These are phyloP conservation scores for Nigrograna mackinnonii DNA, from an alignment of 2,329 filamentous ascomycete species.

Conservation along the genomic window DNA sequence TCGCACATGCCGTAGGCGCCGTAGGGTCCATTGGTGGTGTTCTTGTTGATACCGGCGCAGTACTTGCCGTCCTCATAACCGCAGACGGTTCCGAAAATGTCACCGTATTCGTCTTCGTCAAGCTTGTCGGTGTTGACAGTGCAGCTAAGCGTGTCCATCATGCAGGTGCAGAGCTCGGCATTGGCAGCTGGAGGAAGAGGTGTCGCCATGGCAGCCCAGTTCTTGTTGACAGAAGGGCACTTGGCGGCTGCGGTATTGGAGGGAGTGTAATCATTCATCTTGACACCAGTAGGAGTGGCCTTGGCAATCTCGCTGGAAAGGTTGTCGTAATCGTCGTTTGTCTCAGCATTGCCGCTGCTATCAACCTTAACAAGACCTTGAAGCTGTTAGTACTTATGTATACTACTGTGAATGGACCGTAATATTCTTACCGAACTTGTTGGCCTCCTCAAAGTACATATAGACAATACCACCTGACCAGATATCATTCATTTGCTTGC, in stretches of 20 bases:
- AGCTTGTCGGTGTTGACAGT: constrained; percentile 61
- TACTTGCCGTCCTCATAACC: constrained; percentile 54
- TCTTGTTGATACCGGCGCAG: constrained; percentile 71
- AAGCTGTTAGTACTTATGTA: constrained; percentile 10
- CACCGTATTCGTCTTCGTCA: constrained; percentile 61
- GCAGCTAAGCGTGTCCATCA: constrained; percentile 75
- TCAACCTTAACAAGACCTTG: constrained; percentile 68
- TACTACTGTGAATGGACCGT: not conserved
- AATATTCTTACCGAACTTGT: constrained; percentile 74
- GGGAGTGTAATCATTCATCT: constrained; percentile 71
- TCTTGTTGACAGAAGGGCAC: constrained; percentile 68
- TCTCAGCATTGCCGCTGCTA: constrained; percentile 60
- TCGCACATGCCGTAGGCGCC: constrained; percentile 81
- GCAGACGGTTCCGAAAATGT: constrained; percentile 77
- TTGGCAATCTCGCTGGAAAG: constrained; percentile 67
- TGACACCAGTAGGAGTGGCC: constrained; percentile 67
- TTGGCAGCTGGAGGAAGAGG: constrained; percentile 83
- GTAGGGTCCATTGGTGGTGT: constrained; percentile 70
- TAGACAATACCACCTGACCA: constrained; percentile 98
- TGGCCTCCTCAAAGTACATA: constrained; percentile 94
- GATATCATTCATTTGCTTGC: constrained; percentile 77
- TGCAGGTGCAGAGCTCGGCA: constrained; percentile 79
- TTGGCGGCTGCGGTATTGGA: constrained; percentile 67
- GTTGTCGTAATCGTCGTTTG: constrained; percentile 65
- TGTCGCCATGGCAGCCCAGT: constrained; percentile 70